Percentiles rank a stretch among this genome's conserved stretches.
phyloP scores from a whole-genome alignment of 768 basidiomycete genomes.

The Agaricus blazei region DNA sequence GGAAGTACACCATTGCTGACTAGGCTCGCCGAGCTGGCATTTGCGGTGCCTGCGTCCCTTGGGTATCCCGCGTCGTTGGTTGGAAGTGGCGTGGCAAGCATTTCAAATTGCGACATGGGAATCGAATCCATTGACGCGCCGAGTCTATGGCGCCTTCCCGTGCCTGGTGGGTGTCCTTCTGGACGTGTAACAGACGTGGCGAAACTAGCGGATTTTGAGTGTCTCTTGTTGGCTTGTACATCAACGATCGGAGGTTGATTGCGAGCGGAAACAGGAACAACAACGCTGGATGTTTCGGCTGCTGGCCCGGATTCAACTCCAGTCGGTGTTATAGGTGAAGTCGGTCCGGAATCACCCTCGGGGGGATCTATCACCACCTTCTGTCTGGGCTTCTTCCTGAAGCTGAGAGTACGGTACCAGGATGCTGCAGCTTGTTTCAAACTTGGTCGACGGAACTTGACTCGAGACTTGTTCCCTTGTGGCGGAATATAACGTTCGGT shows the following conservation, averaged over 20 bases:
- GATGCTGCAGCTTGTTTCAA: slow-evolving; percentile 28
- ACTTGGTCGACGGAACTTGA: slow-evolving; percentile 19
- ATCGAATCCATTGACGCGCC: slow-evolving; percentile 6
- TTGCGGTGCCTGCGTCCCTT: background rate
- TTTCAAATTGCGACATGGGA: slow-evolving; percentile 13
- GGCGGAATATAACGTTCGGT: background rate
- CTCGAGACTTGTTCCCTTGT: slow-evolving; percentile 13
- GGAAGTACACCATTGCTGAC: background rate
- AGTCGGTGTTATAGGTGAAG: background rate
- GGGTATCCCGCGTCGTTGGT: background rate
- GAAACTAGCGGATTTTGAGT: slow-evolving; percentile 6
- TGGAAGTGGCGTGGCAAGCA: slow-evolving; percentile 10
- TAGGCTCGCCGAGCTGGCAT: slow-evolving; percentile 1
- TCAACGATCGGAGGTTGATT: background rate
- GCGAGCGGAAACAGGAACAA: background rate
- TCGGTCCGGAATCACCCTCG: slow-evolving; percentile 15
- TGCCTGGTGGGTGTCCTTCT: background rate
- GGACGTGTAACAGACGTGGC: background rate
- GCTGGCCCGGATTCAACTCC: background rate
- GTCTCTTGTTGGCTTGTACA: slow-evolving; percentile 5
- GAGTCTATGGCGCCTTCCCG: slow-evolving; percentile 1
- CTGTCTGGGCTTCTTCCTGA: slow-evolving; percentile 27
- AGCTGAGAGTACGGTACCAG: slow-evolving; percentile 36
- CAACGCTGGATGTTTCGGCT: background rate
- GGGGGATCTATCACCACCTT: slow-evolving; percentile 25